These are phyloP conservation scores for Thelonectria rubi DNA, from an alignment of 2,329 filamentous ascomycete genomes.

Conservation along the genomic window DNA sequence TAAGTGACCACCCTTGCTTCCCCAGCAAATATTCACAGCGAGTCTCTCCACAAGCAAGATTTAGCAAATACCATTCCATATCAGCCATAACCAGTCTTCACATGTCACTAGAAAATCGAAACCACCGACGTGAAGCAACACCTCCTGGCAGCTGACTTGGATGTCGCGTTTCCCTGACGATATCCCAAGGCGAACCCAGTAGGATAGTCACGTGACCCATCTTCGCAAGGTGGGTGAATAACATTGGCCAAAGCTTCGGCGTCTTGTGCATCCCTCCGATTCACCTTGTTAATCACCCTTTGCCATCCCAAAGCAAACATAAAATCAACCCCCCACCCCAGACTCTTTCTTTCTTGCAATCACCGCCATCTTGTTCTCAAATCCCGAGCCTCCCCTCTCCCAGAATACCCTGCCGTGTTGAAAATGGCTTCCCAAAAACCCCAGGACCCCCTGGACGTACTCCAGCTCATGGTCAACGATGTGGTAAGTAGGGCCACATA, in stretches of 20 bases:
- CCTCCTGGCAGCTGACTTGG: too few species aligned
- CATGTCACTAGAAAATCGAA: too few species aligned
- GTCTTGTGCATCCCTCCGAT: neutral
- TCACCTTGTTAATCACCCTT: neutral
- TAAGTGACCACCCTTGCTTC: neutral
- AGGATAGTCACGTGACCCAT: neutral
- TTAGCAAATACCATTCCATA: too few species aligned
- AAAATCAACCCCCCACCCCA: neutral
- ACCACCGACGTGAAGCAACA: too few species aligned
- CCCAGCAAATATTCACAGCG: neutral
- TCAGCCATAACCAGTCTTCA: too few species aligned
- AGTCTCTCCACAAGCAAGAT: neutral
- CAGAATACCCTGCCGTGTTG: neutral
- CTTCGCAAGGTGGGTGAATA: neutral
- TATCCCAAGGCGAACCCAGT: too few species aligned
- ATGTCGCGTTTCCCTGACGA: too few species aligned
- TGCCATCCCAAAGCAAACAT: neutral
- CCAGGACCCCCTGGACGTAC: conserved; percentile 55
- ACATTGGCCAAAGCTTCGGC: neutral
- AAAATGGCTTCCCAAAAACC: conserved; percentile 47
- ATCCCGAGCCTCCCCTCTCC: neutral
- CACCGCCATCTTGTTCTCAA: neutral
- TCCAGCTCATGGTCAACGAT: conserved; percentile 64
- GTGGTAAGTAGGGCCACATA: conserved; percentile 56
- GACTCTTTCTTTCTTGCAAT: neutral